phyloP scores from a whole-genome alignment of 2,329 filamentous ascomycete genomes.

The Pseudopithomyces chartarum region DNA sequence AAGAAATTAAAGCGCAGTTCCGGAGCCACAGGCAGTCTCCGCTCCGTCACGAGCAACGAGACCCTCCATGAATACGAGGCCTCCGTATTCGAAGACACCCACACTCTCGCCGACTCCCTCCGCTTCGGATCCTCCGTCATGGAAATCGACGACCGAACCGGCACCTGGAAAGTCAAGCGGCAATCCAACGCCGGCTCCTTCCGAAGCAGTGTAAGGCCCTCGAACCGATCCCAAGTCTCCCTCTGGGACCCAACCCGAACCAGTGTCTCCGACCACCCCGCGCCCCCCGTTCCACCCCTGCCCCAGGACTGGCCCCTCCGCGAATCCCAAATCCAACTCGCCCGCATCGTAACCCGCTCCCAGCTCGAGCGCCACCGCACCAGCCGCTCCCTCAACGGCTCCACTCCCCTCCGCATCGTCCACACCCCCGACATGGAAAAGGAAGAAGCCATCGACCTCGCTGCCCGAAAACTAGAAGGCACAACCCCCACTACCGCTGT shows the following conservation, averaged over 20 bases:
- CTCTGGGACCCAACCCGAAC: slow-evolving; percentile 24
- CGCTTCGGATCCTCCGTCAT: slow-evolving; percentile 37
- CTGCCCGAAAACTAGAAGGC: slow-evolving; percentile 8
- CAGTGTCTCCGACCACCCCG: slow-evolving; percentile 17
- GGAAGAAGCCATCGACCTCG: slow-evolving; percentile 8
- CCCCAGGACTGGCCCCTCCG: slow-evolving; percentile 33
- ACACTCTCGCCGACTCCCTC: slow-evolving; percentile 40
- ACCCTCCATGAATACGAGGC: slow-evolving; percentile 35
- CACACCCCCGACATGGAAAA: slow-evolving; percentile 8
- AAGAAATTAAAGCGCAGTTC: slow-evolving; percentile 26
- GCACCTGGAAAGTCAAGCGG: slow-evolving; percentile 40
- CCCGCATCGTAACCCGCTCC: slow-evolving; percentile 10
- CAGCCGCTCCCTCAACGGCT: slow-evolving; percentile 4
- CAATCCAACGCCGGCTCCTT: slow-evolving; percentile 21
- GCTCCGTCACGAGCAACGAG: slow-evolving; percentile 24
- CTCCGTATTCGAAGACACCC: slow-evolving; percentile 38
- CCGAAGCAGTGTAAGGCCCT: slow-evolving; percentile 14
- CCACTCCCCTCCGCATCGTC: background rate
- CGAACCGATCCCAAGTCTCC: slow-evolving; percentile 18
- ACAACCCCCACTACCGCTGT: slow-evolving; percentile 1
- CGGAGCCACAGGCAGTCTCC: background rate
- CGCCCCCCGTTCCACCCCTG: slow-evolving; percentile 33
- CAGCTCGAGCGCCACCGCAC: background rate
- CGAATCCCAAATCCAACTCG: slow-evolving; percentile 19
- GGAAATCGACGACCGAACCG: slow-evolving; percentile 37